Conservation (phyloP, 2,329 filamentous ascomycete genomes). For the Monosporascus sp. region DNA sequence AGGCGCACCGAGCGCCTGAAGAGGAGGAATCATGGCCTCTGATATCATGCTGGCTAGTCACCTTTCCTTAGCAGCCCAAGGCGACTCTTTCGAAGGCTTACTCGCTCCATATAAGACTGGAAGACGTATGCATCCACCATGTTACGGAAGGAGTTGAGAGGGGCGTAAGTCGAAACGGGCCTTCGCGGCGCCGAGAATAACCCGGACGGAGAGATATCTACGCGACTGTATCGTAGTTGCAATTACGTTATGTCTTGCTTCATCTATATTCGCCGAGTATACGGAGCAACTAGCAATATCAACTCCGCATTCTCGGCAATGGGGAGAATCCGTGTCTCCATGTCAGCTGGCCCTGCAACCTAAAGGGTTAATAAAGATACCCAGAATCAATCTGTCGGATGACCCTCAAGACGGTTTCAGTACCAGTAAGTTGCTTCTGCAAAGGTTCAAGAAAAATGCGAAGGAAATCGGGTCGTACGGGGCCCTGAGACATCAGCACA, state of each 20-base stretch:
- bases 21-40: no score
- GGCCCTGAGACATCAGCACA: neutral
- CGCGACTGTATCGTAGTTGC: constrained; percentile 2
- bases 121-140: neutral
- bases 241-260: constrained; percentile 11
- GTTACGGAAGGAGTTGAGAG: neutral
- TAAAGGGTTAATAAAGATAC: neutral
- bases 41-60: no score
- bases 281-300: neutral
- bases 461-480: neutral
- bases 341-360: no score
- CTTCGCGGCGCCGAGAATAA: neutral
- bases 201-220: neutral
- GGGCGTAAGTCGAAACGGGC: neutral
- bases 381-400: neutral
- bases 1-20: neutral
- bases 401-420: neutral
- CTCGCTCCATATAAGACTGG: no score
- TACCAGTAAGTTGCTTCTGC: neutral
- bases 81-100: no score
- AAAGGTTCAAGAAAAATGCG: neutral
- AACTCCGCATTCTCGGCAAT: neutral
- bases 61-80: no score
- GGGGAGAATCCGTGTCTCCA: no score
- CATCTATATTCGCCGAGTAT: constrained; percentile 5